Evolutionary conservation across 2,329 filamentous ascomycete species (phyloP).

Genomic region (Aspergillus nomiae): DNA sequence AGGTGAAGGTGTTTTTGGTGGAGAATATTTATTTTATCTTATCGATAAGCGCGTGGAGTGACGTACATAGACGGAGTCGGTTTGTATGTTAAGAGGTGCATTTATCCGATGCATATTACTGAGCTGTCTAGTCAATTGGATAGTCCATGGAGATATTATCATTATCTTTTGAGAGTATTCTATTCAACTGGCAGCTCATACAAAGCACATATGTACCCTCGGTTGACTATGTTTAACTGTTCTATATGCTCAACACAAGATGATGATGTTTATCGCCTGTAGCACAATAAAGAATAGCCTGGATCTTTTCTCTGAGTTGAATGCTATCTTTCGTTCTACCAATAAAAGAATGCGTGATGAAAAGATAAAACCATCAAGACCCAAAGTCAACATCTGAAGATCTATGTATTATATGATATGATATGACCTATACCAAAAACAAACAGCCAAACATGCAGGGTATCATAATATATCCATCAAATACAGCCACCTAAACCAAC

Average conservation of each 20-base stretch:
- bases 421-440: neutral
- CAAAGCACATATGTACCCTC: neutral
- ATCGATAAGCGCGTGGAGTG: constrained; percentile 59
- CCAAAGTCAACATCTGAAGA: constrained; percentile 8
- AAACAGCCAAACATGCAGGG: constrained; percentile 4
- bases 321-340: neutral
- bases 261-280: neutral
- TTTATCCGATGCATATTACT: neutral
- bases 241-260: neutral
- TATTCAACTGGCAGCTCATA: neutral
- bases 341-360: neutral
- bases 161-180: neutral
- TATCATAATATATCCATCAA: neutral
- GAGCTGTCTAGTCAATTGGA: neutral
- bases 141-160: neutral
- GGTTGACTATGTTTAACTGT: neutral
- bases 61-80: neutral
- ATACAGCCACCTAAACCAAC: neutral
- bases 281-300: too few species aligned
- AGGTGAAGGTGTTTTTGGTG: constrained; percentile 60
- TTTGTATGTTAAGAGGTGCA: too few species aligned
- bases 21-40: neutral
- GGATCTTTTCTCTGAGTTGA: neutral
- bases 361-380: neutral
- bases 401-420: constrained; percentile 47